Base-by-base conservation (phyloP, 2,329 filamentous ascomycete genomes). In the Penicillium hordei region DNA sequence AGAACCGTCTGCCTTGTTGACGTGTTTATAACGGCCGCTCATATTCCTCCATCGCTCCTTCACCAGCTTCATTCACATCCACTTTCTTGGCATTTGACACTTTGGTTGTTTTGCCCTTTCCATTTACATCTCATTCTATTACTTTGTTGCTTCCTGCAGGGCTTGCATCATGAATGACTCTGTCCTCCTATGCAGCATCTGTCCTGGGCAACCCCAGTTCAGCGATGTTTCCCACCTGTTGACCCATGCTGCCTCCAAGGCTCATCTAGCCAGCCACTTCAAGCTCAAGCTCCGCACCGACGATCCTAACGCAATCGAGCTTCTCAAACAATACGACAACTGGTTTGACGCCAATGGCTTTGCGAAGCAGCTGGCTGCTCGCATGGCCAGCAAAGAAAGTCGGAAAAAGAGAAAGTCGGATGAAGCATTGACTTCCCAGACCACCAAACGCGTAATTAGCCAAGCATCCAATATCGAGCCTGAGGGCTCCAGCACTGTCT, bases 161-260 rank as follows among this genome's bases (percentile, higher is more conserved):
- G 13, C 53, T 61, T 60, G 63, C 52, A 61, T 58, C 50, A 36
- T 78, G 76, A 72, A 74, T 65, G 62, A 65, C 43, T 87, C 92
- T 58, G 86, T 89, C 56, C 85, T 97, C 48, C 78, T 86, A 65
- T 97, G 93, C 84, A 87, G 82, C 69, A 88, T 96, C 65, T 97
- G 93, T 72, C 88, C 89, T 36, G 90, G 88, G 65, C 83, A 83
- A 60, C 90, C 91, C 39, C 84, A 78, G 31, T 97, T 97, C 77
- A 96, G 91, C 55, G 93, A 97, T 75, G 82, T 92, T 44, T 96
- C 93, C 34, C 93, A 97, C 74, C 81, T 97, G 38, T 84, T 97
- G 70, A 97, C 93, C 13, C 93, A 97, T 71, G 86, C 97, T 61
- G 86, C 89, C 59, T 97, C 93, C 63, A 97, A 97, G 72, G 89